Conservation (phyloP, 371 early-diverging fungal genomes). For the Mucor irregularis region DNA sequence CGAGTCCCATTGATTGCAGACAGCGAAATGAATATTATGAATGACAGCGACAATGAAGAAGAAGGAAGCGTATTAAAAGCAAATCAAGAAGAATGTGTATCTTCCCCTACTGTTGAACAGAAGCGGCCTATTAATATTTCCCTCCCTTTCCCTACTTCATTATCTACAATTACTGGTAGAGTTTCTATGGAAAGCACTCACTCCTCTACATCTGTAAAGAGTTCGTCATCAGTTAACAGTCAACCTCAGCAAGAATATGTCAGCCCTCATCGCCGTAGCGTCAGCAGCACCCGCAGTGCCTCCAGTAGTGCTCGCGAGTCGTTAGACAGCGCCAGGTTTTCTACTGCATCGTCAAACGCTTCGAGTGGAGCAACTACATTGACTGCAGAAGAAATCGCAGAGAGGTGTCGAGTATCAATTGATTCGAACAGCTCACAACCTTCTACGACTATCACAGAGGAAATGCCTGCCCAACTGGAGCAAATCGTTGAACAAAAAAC, state of each 20-base stretch:
- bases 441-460: background rate
- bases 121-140: background rate
- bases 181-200: constrained; percentile 4
- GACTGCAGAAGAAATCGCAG: constrained; percentile 7
- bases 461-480: background rate
- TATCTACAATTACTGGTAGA: background rate
- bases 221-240: background rate
- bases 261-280: background rate
- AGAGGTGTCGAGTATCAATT: background rate
- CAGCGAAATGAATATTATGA: constrained; percentile 15
- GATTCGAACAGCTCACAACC: background rate
- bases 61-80: background rate
- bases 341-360: background rate
- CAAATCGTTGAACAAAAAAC: background rate
- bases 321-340: background rate
- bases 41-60: constrained; percentile 1
- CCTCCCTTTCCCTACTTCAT: background rate
- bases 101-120: background rate
- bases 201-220: background rate
- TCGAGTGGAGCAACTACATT: background rate
- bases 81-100: background rate
- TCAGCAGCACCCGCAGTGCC: constrained; percentile 22
- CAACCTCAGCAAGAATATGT: background rate
- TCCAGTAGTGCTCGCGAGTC: constrained; percentile 35
- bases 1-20: constrained; percentile 15